Evolutionary conservation across 345 rosid genomes (phyloP), one percentile per base, ranked within the genome.

Genomic region (Pseudoturritis turrita): DNA sequence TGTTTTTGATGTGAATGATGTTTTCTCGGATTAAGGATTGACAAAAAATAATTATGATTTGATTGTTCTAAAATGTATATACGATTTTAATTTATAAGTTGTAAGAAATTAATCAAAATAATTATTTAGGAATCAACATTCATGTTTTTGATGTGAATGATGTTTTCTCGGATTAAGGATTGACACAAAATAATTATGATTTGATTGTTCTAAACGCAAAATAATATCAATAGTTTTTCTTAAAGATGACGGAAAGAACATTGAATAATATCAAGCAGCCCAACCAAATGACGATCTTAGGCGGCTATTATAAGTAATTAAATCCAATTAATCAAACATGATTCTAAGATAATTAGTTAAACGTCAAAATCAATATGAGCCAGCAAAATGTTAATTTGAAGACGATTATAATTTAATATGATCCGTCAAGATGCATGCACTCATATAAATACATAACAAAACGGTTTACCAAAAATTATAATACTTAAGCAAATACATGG

Each of bases 311-410:
- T 26, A 61, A 71, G 61, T 62, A 12, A 43, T 7, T 62, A 36
- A 62, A 52, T 11, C 19, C 19, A 62, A 15, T 31, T 43, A 31
- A n/a, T 46, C 25, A 49, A 58, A 21, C 13, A 18, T 10, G 49
- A 31, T 35, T 46, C 21, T 37, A 22, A 15, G 46, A 41, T 62
- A 53, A 61, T 62, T 62, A 33, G 56, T 31, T 53, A 53, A 25
- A 72, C 47, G 63, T 72, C 56, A 3, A 37, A 61, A 62, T 72
- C 76, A 72, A n/a, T 18, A 41, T 31, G 63, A 62, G n/a, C 44
- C 29, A 15, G 29, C 56, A 62, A 72, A 53, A 44, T 52, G 76
- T 37, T 41, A 52, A 29, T 52, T 51, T 51, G 17, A 29, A 15
- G 18, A 54, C 55, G 44, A 43, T 29, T 68, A 18, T 13, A 43